Base-by-base conservation (phyloP, 2,329 filamentous ascomycete species). In the Fusarium pilosicola region DNA sequence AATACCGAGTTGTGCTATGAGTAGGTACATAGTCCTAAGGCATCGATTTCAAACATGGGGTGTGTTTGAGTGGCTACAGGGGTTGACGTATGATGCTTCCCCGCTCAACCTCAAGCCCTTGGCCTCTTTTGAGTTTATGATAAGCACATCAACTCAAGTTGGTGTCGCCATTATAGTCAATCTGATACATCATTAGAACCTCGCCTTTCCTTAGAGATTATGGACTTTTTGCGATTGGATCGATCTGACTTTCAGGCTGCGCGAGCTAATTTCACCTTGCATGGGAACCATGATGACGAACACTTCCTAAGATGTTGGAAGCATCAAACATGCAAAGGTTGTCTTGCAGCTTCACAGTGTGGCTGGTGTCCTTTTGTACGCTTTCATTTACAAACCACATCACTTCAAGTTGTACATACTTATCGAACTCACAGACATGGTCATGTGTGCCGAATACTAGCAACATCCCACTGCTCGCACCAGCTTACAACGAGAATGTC, bases 361-460 rank as follows among this genome's bases (percentile, higher is more conserved):
- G 86, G 85, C 67, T 88, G 87, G 87, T 88, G 86, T 78, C 86
- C 87, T 24, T 87, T 85, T 76, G 87, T 88, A 81, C 84, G 26
- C 46, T 44, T 46, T 55, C 17, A 44, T 24, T 30, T 36, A 36
- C 24, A 17, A 14, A 32, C 26, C 34, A 28, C 13, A 34, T 18
- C 41, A 24, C 15, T 20, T 20, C 14, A 44, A 42, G 14, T 39
- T 39, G 36, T 30, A 30, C 32, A 18, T 20, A 51, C 68, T 72
- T 34, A 78, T 55, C 32, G 39, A 38, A 38, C 55, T 68, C 65
- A 44, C 63, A 88, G 87, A 86, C 87, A 9, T 86, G 84, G 79
- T 84, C 86, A 1, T 90, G 88, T 76, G 85, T 89, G 4, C 88
- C 88, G 28, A 89, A 89, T 68, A 79, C 81, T 22, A 78, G 85